Base-by-base conservation (phyloP, 2,329 filamentous ascomycete genomes). In the Xylaria sp. region DNA sequence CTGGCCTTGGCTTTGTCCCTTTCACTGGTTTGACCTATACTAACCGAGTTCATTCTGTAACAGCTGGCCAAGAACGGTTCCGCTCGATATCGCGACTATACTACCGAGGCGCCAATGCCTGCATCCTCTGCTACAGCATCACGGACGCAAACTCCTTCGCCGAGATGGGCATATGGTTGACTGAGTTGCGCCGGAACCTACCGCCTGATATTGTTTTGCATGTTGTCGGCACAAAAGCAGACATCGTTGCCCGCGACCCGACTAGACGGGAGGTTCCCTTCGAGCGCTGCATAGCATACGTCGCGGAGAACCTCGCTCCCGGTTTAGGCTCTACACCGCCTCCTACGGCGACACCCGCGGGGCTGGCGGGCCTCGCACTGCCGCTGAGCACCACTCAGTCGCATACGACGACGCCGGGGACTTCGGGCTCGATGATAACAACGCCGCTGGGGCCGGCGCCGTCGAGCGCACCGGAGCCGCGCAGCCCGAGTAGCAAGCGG, bases 41-140 rank as follows among this genome's bases (percentile, higher is more conserved):
- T 71, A 33, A 70, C 54, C 38, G 55, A 53, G 10, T 35, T 37
- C 8, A n/a, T 31, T 19, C 10, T 60, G 53, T 44, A 19, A 23
- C 74, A 82, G 87, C 94, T 59, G 94, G 94, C 63, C 94, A 99
- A 74, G 94, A 99, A 80, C 88, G 94, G 58, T 99, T 98, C 76
- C 88, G 94, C 70, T 93, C 90, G 64, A 98, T 99, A 72, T 96
- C 92, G 9, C 90, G 93, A 58, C 87, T 99, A 55, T 98, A 98
- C 82, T 99, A 99, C 79, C 90, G 94, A 73, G 93, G 93, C 74
- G 94, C 94, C 64, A 94, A 97, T 74, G 93, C 93, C 60, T 95
- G 92, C 71, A 92, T 97, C 62, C 85, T 97, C 47, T 97, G 93
- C 83, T 97, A 97, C 81, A 91, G 91, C 80, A 96, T 97, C 75